Percentiles rank a stretch among this genome's conserved stretches.
Evolutionary conservation across 768 basidiomycete genomes (phyloP).

Genomic region (Hortiboletus campestris): DNA sequence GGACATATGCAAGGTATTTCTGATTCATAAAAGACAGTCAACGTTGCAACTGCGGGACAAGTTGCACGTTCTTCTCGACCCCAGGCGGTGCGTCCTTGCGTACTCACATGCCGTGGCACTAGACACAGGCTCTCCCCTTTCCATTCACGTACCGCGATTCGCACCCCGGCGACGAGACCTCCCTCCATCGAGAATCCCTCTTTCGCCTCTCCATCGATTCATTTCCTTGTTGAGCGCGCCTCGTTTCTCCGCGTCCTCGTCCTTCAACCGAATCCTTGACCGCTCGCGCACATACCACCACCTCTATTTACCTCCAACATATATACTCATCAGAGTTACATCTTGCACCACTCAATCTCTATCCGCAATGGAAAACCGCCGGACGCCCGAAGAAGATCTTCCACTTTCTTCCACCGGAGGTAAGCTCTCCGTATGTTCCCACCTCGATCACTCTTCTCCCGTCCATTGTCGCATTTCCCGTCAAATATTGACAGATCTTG

Average conservation of each 20-base stretch:
- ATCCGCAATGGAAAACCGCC: conserved; percentile 27
- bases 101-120: background rate
- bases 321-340: background rate
- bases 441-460: conserved; percentile 12
- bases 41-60: too few species aligned
- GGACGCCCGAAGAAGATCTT: conserved; percentile 16
- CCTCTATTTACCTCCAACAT: background rate
- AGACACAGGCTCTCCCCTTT: background rate
- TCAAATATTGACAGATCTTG: conserved; percentile 12
- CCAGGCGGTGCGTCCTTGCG: background rate
- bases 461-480: conserved; percentile 3
- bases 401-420: conserved; percentile 23
- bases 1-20: background rate
- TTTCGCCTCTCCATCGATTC: background rate
- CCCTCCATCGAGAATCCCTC: conserved; percentile 15
- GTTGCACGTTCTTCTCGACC: too few species aligned
- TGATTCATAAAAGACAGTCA: background rate
- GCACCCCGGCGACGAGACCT: background rate
- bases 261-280: background rate
- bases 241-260: background rate
- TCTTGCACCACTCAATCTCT: background rate
- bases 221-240: conserved; percentile 2
- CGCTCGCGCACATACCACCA: background rate
- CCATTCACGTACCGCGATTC: conserved; percentile 12
- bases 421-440: conserved; percentile 19